Percentiles rank a stretch among this genome's conserved stretches.
phyloP scores from a whole-genome alignment of 345 rosid genomes.

The Populus nigra region DNA sequence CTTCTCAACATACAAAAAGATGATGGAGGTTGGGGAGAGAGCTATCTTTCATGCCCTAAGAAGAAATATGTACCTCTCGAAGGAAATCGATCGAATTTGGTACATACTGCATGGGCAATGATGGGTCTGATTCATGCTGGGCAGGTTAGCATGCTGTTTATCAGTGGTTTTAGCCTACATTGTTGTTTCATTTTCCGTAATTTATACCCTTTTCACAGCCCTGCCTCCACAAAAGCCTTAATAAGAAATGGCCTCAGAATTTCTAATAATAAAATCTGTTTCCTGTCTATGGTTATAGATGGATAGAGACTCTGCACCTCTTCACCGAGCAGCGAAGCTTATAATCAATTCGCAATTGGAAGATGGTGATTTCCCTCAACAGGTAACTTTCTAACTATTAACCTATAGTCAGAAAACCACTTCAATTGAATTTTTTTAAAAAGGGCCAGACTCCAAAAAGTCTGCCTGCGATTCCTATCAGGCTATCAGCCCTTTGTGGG shows the following conservation, averaged over 20 bases:
- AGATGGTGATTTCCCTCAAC: slow-evolving; percentile 49
- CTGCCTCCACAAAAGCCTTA: too few relatives aligned
- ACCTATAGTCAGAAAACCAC: neutral
- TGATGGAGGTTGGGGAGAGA: slow-evolving; percentile 62
- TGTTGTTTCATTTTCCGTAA: too few relatives aligned
- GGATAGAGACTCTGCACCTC: slow-evolving; percentile 38
- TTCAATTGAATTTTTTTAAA: neutral
- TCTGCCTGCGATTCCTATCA: too few relatives aligned
- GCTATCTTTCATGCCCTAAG: slow-evolving; percentile 49
- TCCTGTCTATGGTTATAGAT: slow-evolving; percentile 17
- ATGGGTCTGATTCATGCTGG: slow-evolving; percentile 8
- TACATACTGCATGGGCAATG: slow-evolving; percentile 1
- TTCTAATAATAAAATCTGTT: neutral
- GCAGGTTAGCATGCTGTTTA: neutral
- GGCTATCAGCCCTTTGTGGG: too few relatives aligned
- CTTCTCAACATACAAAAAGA: slow-evolving; percentile 38
- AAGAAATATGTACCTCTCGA: slow-evolving; percentile 23
- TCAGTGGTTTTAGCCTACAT: too few relatives aligned
- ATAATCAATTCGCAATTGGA: slow-evolving; percentile 39
- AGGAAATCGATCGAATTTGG: slow-evolving; percentile 7
- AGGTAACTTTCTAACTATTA: slow-evolving; percentile 19
- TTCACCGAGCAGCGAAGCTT: slow-evolving; percentile 40
- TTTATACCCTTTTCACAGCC: too few relatives aligned
- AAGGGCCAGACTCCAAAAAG: neutral
- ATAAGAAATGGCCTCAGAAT: neutral